Evolutionary conservation across 2,329 filamentous ascomycete species (phyloP).

Genomic region (Calonectria ilicicola): DNA sequence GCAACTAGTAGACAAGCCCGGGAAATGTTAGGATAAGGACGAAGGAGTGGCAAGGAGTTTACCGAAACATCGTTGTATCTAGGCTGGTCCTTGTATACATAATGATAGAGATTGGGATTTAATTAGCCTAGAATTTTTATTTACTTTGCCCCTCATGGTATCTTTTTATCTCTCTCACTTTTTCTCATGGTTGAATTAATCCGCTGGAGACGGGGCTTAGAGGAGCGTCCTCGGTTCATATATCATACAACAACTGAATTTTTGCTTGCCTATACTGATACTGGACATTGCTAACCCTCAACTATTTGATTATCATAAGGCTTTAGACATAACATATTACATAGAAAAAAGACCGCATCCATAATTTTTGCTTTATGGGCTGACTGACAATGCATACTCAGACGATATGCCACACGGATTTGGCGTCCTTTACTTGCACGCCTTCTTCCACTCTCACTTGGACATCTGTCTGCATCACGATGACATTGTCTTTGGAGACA

Average conservation of each 20-base stretch:
- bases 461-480: constrained; percentile 37
- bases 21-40: neutral
- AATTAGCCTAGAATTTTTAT: neutral
- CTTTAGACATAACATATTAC: constrained; percentile 1
- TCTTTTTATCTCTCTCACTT: neutral
- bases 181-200: too few relatives aligned
- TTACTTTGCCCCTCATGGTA: too few relatives aligned
- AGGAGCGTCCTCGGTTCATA: neutral
- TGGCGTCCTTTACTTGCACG: constrained; percentile 25
- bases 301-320: constrained; percentile 9
- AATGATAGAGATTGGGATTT: neutral
- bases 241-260: neutral
- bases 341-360: neutral
- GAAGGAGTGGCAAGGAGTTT: neutral
- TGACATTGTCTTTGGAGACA: constrained; percentile 27
- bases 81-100: constrained; percentile 15
- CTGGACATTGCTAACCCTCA: neutral
- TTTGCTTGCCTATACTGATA: neutral
- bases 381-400: constrained; percentile 6
- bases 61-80: constrained; percentile 27
- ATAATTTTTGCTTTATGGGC: neutral
- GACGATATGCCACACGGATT: constrained; percentile 35
- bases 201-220: too few relatives aligned
- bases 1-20: neutral
- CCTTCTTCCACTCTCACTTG: constrained; percentile 35